These are phyloP conservation scores for Pseudocercospora eumusae DNA, from an alignment of 2,329 filamentous ascomycete genomes.

Conservation along the genomic window DNA sequence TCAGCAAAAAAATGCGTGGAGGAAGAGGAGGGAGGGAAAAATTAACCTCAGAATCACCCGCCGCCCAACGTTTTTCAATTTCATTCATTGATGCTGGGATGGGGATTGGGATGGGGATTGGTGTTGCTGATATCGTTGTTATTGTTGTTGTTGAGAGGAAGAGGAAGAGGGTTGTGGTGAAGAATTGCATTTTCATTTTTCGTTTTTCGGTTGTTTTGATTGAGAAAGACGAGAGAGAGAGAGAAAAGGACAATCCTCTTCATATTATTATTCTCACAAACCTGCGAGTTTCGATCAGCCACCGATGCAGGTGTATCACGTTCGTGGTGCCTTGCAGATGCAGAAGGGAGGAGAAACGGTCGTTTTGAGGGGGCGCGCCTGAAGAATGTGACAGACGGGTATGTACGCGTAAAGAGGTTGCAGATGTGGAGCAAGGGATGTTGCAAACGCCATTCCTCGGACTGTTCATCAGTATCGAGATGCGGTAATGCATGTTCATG, in stretches of 20 bases:
- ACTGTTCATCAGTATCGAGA: no score
- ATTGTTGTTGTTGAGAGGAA: conserved; percentile 18
- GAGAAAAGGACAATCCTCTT: no score
- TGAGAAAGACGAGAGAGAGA: background rate
- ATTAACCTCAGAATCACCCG: conserved; percentile 33
- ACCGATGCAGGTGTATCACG: conserved; percentile 4
- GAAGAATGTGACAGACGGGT: background rate
- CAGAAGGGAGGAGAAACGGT: no score
- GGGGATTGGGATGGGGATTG: conserved; percentile 15
- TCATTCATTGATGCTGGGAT: conserved; percentile 30
- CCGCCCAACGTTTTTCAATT: conserved; percentile 34
- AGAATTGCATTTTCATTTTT: conserved; percentile 31
- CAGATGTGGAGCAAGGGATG: conserved; percentile 10
- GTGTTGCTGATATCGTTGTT: background rate
- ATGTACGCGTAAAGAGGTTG: background rate
- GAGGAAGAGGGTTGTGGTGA: conserved; percentile 13
- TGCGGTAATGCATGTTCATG: no score
- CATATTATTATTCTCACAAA: no score
- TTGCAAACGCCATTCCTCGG: background rate
- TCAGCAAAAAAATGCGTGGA: no score
- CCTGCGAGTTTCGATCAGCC: background rate
- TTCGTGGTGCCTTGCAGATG: background rate
- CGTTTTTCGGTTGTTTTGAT: no score
- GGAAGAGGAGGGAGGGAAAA: no score
- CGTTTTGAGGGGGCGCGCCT: no score